Base-by-base conservation (phyloP, 768 basidiomycete species). In the Calvatia gigantea region DNA sequence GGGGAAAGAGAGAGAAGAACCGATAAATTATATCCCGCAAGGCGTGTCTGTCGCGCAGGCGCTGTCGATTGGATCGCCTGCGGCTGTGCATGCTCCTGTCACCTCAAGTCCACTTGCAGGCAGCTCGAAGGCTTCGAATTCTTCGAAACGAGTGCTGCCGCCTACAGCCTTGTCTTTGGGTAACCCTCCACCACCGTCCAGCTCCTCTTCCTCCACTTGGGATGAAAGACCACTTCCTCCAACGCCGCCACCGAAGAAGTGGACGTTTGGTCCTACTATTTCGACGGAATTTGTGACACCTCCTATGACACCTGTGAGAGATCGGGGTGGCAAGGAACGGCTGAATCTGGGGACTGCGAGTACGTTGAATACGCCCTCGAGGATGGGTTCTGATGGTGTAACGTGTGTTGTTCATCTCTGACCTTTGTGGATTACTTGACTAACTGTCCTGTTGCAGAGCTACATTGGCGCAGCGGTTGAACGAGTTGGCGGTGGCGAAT, bases 401-500 rank as follows among this genome's bases (percentile, higher is more conserved):
- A 84, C 84, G 84, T 85, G 73, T 60, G 69, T 49, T 44, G 33
- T 25, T 52, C 43, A 27, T 45, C 56, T 38, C 47, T 60, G 17
- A 42, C n/a, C 5, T 14, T 19, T n/a, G 39, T 47, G 31, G 14
- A 19, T 23, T 33, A 14, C 29, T 42, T 42, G 2, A n/a, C 25
- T 9, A 7, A n/a, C n/a, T n/a, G n/a, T n/a, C n/a, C n/a, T n/a
- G 17, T 54, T 19, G 11, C 60, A 93, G 90, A 54, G 75, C 83
- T 58, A 87, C 87, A 21, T 78, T 94, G 59, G 90, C 91, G 15
- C 86, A 91, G 71, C 80, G 88, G 56, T 77, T 94, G 60, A 83
- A 90, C 58, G 91, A 93, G 67, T 73, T 94, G 54, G 89, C 91
- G 14, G 69, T 79, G 19, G 90, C 91, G 31, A 91, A 93, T 67